Percentiles rank a stretch among this genome's conserved stretches.
phyloP scores from a whole-genome alignment of 2,329 filamentous ascomycete species.

The Alternaria dauci region DNA sequence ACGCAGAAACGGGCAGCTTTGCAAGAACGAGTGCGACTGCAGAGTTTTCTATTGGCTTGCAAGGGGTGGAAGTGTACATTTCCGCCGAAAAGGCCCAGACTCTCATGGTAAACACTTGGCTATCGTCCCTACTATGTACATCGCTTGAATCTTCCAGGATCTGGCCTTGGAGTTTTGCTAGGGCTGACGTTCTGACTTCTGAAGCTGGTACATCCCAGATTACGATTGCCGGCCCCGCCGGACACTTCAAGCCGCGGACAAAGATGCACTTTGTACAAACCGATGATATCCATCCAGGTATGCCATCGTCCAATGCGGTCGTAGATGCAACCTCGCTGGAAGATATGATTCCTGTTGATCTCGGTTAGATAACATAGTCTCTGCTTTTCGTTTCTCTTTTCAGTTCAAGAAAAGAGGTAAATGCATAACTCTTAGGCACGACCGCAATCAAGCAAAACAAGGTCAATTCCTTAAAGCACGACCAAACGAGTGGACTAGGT shows the following conservation, averaged over 20 bases:
- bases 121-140: background rate
- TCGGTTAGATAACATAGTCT: no score
- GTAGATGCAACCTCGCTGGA: background rate
- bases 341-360: background rate
- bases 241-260: background rate
- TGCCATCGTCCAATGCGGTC: background rate
- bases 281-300: background rate
- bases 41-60: slow-evolving; percentile 19
- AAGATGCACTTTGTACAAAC: background rate
- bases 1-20: slow-evolving; percentile 6
- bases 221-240: background rate
- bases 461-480: background rate
- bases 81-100: background rate
- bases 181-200: background rate
- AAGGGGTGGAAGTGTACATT: background rate
- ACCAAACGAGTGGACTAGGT: background rate
- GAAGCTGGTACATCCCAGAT: background rate
- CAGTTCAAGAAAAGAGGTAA: background rate
- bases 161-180: background rate
- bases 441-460: background rate
- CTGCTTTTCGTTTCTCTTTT: no score
- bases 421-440: background rate
- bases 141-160: background rate
- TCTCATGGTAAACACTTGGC: background rate
- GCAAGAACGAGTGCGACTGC: slow-evolving; percentile 9